Conservation (phyloP, 768 basidiomycete species). For the Naganishia onofrii region DNA sequence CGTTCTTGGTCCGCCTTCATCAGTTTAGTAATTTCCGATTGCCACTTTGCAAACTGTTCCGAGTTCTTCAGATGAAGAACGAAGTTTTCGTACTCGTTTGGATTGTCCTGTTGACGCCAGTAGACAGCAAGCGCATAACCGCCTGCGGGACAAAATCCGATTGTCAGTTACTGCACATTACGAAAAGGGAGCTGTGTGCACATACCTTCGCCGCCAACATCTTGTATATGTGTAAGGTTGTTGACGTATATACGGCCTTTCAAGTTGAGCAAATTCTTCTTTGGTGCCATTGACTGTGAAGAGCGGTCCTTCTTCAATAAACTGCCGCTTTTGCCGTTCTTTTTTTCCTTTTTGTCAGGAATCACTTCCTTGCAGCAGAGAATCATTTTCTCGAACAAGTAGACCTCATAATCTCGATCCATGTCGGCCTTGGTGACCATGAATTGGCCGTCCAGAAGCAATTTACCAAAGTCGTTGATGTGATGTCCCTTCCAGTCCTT, state of each 20-base stretch:
- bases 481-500: slow-evolving; percentile 99
- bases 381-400: slow-evolving; percentile 97
- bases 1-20: slow-evolving; percentile 66
- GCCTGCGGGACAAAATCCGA: slow-evolving; percentile 48
- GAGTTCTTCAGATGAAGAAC: slow-evolving; percentile 88
- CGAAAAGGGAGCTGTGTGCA: slow-evolving; percentile 28
- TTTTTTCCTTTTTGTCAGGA: slow-evolving; percentile 62
- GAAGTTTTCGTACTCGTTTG: slow-evolving; percentile 70
- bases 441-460: slow-evolving; percentile 91
- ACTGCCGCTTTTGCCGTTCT: slow-evolving; percentile 73
- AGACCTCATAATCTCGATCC: slow-evolving; percentile 96
- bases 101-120: slow-evolving; percentile 90
- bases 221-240: slow-evolving; percentile 55
- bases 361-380: slow-evolving; percentile 93
- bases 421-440: slow-evolving; percentile 93
- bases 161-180: slow-evolving; percentile 31
- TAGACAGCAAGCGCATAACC: slow-evolving; percentile 80
- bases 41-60: slow-evolving; percentile 91
- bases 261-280: slow-evolving; percentile 75
- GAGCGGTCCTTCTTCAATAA: slow-evolving; percentile 69
- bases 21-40: slow-evolving; percentile 78
- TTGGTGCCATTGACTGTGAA: slow-evolving; percentile 64
- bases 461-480: slow-evolving; percentile 80
- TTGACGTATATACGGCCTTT: slow-evolving; percentile 97
- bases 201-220: not conserved